phyloP scores from a whole-genome alignment of 2,329 filamentous ascomycete genomes.

The Penicillium paneum region DNA sequence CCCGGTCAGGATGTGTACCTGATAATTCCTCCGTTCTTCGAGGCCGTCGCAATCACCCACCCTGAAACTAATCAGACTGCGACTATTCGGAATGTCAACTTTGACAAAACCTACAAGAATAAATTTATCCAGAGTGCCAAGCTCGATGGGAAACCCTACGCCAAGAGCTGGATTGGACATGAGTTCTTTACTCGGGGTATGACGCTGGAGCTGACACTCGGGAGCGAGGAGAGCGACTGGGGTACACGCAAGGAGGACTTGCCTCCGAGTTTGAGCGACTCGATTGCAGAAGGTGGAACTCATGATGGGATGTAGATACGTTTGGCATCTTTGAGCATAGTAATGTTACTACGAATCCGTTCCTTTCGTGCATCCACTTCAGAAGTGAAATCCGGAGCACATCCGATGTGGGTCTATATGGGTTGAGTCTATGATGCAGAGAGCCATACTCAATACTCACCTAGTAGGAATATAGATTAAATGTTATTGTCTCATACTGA shows the following conservation, averaged over 20 bases:
- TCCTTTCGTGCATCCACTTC: not conserved
- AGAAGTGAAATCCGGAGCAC: slow-evolving; percentile 1
- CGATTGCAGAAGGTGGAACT: slow-evolving; percentile 5
- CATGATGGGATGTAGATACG: not conserved
- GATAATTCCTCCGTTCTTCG: slow-evolving; percentile 64
- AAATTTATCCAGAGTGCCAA: slow-evolving; percentile 65
- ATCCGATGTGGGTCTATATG: slow-evolving; percentile 13
- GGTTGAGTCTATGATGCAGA: not conserved
- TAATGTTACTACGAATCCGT: not conserved
- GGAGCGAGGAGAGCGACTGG: slow-evolving; percentile 61
- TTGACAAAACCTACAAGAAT: slow-evolving; percentile 54
- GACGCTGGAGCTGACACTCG: slow-evolving; percentile 60
- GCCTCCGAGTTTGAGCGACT: slow-evolving; percentile 48
- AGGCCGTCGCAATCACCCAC: slow-evolving; percentile 55
- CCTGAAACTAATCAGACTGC: slow-evolving; percentile 59
- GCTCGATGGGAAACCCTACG: slow-evolving; percentile 58
- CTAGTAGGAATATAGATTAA: not conserved
- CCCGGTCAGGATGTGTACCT: slow-evolving; percentile 66
- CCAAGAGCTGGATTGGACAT: slow-evolving; percentile 65
- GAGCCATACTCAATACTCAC: not conserved
- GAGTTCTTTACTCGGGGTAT: slow-evolving; percentile 64
- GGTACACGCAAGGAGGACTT: slow-evolving; percentile 58
- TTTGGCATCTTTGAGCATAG: not conserved
- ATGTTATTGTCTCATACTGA: not conserved
- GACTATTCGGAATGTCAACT: slow-evolving; percentile 57